phyloP scores from a whole-genome alignment of 139 green algal species.

The Closterium sp. region DNA sequence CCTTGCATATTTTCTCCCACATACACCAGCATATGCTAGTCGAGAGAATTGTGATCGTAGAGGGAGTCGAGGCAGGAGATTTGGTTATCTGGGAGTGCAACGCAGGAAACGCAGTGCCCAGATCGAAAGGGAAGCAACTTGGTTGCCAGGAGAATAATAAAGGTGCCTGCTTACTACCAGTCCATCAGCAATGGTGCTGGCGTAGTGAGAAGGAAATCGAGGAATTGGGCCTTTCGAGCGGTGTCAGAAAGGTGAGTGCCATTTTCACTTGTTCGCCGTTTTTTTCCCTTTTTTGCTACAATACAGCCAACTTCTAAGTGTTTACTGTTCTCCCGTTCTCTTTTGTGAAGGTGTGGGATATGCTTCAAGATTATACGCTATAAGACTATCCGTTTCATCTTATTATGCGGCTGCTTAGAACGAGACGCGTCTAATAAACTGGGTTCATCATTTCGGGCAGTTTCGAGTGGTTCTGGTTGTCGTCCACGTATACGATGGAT shows the following conservation, averaged over 20 bases:
- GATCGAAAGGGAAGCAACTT: not conserved
- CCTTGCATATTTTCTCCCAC: conserved; percentile 46
- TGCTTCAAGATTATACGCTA: not conserved
- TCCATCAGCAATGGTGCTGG: not conserved
- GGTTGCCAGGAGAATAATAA: not conserved
- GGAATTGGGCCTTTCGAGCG: not conserved
- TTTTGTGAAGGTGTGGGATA: not conserved
- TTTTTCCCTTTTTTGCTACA: too few relatives aligned
- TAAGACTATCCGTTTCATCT: not conserved
- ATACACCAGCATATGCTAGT: conserved; percentile 39
- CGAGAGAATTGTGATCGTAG: conserved; percentile 15
- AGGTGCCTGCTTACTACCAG: not conserved
- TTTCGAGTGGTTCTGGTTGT: not conserved
- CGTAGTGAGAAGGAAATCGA: not conserved
- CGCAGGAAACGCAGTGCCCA: not conserved
- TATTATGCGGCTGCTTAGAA: not conserved
- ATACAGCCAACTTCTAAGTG: not conserved
- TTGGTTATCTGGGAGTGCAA: not conserved
- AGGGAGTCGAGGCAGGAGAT: not conserved
- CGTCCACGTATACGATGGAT: not conserved
- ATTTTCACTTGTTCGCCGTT: not conserved
- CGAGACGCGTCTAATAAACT: not conserved
- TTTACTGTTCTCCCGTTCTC: not conserved
- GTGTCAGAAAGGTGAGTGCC: not conserved
- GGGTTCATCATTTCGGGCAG: not conserved